Evolutionary conservation across 1,284 basidiomycete species (phyloP), one percentile per base, ranked within the genome.

Genomic region (Marasmius oreades): DNA sequence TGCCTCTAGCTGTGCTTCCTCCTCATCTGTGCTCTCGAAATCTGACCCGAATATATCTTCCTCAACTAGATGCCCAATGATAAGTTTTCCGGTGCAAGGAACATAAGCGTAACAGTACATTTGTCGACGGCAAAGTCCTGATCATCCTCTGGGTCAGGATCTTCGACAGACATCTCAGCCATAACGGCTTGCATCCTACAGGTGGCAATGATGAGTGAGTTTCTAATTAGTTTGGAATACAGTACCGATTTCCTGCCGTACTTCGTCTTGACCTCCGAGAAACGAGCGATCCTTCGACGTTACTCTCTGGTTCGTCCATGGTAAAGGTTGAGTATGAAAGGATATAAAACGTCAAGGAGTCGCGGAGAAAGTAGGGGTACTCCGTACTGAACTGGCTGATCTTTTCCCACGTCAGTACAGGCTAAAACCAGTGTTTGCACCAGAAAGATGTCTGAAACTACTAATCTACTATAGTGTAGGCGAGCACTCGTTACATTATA

Each of bases 1-100:
- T 7, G 71, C 80, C 26, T 80, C 47, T 14, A 24, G 80, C 51
- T 80, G 77, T 0, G 65, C 72, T 31, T 77, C 81, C 61, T 90
- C 90, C 56, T 89, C 86, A 54, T 91, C 90, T 0, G 89, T 92
- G 59, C 87, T 90, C 59, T 84, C 85, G 63, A 93, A 93, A 67
- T 93, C 91, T 14, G 86, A 89, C 59, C 80, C 89, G 60, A 90
- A 90, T 8, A 86, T 68, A 64, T 92, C 90, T 59, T 88, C 83
- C 67, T 93, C 90, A 52, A 88, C 90, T 90, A 61, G 28, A 45
- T 53, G 28, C 5, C 18, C 16, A 31, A 22, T 33, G 39, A 16
- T 48, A 20, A 48, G 11, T 45, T 4, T 26, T 33, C 4, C 12
- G 31, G 20, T 42, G 44, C 1, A 16, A 2, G 14, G 44, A 14